These are phyloP conservation scores for Fragaria vesca DNA, from an alignment of 306 rosid species.

Conservation along the genomic window DNA sequence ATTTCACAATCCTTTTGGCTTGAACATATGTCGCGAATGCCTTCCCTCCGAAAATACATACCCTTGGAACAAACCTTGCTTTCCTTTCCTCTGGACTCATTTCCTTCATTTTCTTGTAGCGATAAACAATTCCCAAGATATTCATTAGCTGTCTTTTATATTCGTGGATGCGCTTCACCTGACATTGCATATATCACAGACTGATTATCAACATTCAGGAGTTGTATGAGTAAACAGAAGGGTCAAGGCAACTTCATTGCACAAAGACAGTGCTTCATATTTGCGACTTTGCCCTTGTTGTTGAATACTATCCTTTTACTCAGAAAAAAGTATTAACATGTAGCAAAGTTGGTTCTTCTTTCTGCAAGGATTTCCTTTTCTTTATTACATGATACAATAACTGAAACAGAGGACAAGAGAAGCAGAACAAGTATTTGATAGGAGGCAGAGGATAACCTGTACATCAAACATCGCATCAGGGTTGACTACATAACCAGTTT, in stretches of 20 bases:
- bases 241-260: background rate
- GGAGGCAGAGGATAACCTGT: slow-evolving; percentile 48
- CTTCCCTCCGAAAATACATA: slow-evolving; percentile 94
- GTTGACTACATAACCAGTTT: slow-evolving; percentile 77
- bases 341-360: background rate
- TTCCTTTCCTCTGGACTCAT: slow-evolving; percentile 70
- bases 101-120: slow-evolving; percentile 98
- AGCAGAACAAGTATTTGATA: background rate
- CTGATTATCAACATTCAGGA: background rate
- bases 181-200: background rate
- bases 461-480: slow-evolving; percentile 88
- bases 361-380: background rate
- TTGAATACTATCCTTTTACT: background rate
- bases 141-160: slow-evolving; percentile 86
- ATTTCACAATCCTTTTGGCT: slow-evolving; percentile 98
- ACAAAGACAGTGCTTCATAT: background rate
- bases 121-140: slow-evolving; percentile 84
- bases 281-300: background rate
- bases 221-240: background rate
- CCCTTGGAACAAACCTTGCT: slow-evolving; percentile 78
- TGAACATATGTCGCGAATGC: slow-evolving; percentile 91
- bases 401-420: background rate
- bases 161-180: slow-evolving; percentile 99
- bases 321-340: background rate
- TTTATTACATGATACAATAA: background rate